phyloP scores from a whole-genome alignment of 2,329 filamentous ascomycete genomes.

The Myotisia sp. region DNA sequence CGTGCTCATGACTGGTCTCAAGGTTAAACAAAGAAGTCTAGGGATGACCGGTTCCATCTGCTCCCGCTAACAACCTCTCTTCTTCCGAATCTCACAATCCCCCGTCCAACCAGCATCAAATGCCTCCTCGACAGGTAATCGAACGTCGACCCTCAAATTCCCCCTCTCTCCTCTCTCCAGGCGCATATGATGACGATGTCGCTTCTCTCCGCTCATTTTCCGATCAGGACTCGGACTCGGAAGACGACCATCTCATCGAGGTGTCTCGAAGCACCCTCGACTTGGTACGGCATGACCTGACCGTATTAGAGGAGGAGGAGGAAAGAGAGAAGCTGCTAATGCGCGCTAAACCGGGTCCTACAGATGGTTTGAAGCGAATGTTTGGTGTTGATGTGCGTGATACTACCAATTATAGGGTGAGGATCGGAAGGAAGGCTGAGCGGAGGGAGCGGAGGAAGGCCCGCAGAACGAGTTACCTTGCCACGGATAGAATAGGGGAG shows the following conservation, averaged over 20 bases:
- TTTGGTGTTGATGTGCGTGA: slow-evolving; percentile 23
- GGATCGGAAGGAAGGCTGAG: slow-evolving; percentile 41
- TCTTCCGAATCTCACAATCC: too few species aligned
- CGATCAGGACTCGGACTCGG: slow-evolving; percentile 62
- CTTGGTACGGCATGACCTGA: slow-evolving; percentile 53
- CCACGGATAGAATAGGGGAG: slow-evolving; percentile 37
- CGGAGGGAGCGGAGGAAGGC: slow-evolving; percentile 35
- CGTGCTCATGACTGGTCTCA: too few species aligned
- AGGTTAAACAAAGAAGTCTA: too few species aligned
- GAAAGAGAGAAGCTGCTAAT: slow-evolving; percentile 36
- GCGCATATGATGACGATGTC: slow-evolving; percentile 54
- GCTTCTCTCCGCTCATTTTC: slow-evolving; percentile 46
- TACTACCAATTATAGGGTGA: slow-evolving; percentile 32
- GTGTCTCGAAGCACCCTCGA: slow-evolving; percentile 55
- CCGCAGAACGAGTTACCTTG: slow-evolving; percentile 1
- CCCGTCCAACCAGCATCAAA: background rate
- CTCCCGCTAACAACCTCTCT: too few species aligned
- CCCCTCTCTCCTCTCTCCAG: slow-evolving; percentile 46
- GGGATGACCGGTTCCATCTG: too few species aligned
- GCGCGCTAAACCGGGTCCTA: slow-evolving; percentile 17
- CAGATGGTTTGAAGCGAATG: slow-evolving; percentile 26
- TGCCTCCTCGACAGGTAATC: background rate
- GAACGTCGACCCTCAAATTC: slow-evolving; percentile 10
- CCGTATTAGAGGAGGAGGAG: slow-evolving; percentile 62
- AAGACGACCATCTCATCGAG: slow-evolving; percentile 55